Conservation (phyloP, 371 early-diverging fungal genomes). For the Paraphysoderma sedebokerense region DNA sequence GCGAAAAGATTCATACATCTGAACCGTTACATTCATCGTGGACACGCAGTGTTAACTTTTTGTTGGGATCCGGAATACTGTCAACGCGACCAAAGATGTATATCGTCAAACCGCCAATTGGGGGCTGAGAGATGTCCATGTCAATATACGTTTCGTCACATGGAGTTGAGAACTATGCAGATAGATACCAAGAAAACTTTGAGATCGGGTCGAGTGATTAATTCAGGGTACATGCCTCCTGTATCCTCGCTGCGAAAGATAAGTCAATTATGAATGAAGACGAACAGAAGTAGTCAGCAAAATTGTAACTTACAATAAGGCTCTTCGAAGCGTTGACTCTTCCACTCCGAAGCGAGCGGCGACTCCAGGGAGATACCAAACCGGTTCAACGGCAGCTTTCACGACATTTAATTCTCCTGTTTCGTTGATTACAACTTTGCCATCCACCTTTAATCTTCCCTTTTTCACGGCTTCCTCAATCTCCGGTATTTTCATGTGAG, state of each 20-base stretch:
- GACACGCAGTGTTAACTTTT: conserved; percentile 70
- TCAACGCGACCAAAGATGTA: conserved; percentile 86
- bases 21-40: conserved; percentile 90
- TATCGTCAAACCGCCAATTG: conserved; percentile 83
- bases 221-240: conserved; percentile 92
- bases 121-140: conserved; percentile 29
- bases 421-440: conserved; percentile 57
- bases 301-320: conserved; percentile 47
- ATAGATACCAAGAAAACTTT: conserved; percentile 69
- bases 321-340: conserved; percentile 65
- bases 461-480: conserved; percentile 55
- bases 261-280: background rate
- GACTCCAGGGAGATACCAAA: conserved; percentile 89
- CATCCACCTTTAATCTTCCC: conserved; percentile 53
- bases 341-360: conserved; percentile 76
- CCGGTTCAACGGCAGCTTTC: conserved; percentile 93
- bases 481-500: conserved; percentile 86
- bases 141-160: background rate
- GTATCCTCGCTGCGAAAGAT: conserved; percentile 23
- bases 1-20: conserved; percentile 68
- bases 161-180: background rate
- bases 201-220: conserved; percentile 83
- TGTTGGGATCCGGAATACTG: conserved; percentile 55
- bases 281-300: background rate
- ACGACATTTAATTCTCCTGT: conserved; percentile 72